Evolutionary conservation across 2,329 filamentous ascomycete genomes (phyloP).

Genomic region (Calonectria montana): DNA sequence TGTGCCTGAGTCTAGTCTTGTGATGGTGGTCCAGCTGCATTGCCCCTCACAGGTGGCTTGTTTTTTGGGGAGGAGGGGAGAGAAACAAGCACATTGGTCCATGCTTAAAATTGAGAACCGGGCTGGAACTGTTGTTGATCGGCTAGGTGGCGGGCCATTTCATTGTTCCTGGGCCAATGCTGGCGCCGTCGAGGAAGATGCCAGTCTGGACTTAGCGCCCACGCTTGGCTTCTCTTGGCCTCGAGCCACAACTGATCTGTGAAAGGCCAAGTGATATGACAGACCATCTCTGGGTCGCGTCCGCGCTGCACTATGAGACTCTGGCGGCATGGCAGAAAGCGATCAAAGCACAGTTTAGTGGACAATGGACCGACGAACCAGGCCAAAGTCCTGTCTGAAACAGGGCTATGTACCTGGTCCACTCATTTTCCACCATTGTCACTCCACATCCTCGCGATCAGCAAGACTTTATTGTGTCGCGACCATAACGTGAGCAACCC

Average conservation of each 20-base stretch:
- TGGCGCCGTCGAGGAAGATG: background rate
- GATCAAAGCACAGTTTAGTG: background rate
- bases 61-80: background rate
- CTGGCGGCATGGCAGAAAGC: slow-evolving; percentile 21
- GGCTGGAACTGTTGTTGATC: background rate
- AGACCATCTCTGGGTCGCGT: background rate
- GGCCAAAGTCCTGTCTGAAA: slow-evolving; percentile 14
- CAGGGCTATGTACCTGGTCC: slow-evolving; percentile 15
- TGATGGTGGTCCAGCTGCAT: background rate
- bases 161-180: slow-evolving; percentile 40
- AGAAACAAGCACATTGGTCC: slow-evolving; percentile 12
- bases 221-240: slow-evolving; percentile 14
- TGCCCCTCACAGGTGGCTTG: slow-evolving; percentile 16
- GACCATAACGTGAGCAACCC: too few species aligned
- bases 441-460: background rate
- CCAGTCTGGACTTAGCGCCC: slow-evolving; percentile 29
- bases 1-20: slow-evolving; percentile 11
- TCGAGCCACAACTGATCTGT: slow-evolving; percentile 39
- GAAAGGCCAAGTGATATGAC: slow-evolving; percentile 16
- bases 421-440: background rate
- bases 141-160: slow-evolving; percentile 4
- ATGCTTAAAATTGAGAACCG: slow-evolving; percentile 11
- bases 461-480: slow-evolving; percentile 11
- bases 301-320: slow-evolving; percentile 16
- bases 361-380: background rate